Base-by-base conservation (phyloP, 2,329 filamentous ascomycete genomes). In the Diaporthe sp. region DNA sequence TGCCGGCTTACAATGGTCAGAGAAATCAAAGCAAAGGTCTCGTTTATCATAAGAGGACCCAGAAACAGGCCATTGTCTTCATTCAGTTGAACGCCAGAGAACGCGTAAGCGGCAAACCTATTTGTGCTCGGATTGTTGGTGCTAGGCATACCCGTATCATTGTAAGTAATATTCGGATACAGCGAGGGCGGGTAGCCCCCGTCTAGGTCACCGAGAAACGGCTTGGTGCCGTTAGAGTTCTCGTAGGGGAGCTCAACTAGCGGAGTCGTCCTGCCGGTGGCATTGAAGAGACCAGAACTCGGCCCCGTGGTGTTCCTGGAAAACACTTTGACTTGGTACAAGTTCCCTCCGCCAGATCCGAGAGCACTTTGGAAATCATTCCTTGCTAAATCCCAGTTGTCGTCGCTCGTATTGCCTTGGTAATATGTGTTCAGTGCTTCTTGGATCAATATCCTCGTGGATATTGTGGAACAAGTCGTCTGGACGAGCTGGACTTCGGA, bases 401-500 rank as follows among this genome's bases (percentile, higher is more conserved):
- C 80, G 0, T 82, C 83, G 9, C 89, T 87, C 37, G 84, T 85
- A 79, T 94, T 93, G 28, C 90, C 89, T 44, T 79, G 76, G 78
- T 90, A 92, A 79, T 90, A 93, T 15, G 82, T 79, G 71, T 80
- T 78, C 44, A 93, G 82, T 7, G 89, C 86, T 22, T 85, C 75
- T 79, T 93, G 92, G 25, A 93, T 84, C 31, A 93, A 82, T 28
- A 93, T 83, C 76, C 92, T 87, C 0, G 94, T 95, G 9, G 93
- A 88, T 60, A 97, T 93, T 73, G 93, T 93, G 73, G 89, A 88
- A 81, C 92, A 94, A 76, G 92, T 93, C 44, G 94, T 94, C 84
- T 95, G 91, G 79, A 98, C 91, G 71, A 98, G 89, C 71, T 94
- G 88, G 73, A 98, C 90, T 82, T 95, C 94, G 71, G 94, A 93